Conservation (phyloP, 1,139 yeast species). For the Hyphopichia burtonii region DNA sequence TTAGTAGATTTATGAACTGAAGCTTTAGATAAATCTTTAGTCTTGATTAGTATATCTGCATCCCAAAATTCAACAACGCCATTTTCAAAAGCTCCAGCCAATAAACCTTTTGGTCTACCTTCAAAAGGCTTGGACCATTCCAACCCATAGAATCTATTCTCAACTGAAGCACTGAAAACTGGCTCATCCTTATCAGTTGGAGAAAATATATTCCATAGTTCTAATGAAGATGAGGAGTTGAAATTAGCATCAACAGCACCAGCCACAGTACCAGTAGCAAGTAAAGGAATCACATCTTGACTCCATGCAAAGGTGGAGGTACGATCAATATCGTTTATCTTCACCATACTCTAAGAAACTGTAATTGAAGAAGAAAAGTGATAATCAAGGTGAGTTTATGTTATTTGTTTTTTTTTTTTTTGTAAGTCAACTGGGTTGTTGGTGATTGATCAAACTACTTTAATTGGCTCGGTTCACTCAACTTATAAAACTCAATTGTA, state of each 20-base stretch:
- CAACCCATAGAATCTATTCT: constrained; percentile 68
- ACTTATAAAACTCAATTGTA: background rate
- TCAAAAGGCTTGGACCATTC: constrained; percentile 79
- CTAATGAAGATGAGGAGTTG: constrained; percentile 72
- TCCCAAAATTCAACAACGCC: constrained; percentile 83
- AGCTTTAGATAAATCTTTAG: constrained; percentile 42
- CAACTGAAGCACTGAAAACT: constrained; percentile 50
- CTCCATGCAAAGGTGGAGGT: constrained; percentile 98
- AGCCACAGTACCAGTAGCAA: constrained; percentile 91
- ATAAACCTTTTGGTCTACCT: constrained; percentile 52
- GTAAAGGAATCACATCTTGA: constrained; percentile 63
- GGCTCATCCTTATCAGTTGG: constrained; percentile 44
- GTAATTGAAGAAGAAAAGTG: constrained; percentile 4
- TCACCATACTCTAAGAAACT: no score
- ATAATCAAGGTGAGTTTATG: no score
- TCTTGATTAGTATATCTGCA: constrained; percentile 41
- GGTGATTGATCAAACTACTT: no score
- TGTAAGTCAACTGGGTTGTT: no score
- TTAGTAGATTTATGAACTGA: constrained; percentile 48
- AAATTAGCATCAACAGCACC: constrained; percentile 92
- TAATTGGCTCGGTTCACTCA: no score
- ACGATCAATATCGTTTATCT: constrained; percentile 76
- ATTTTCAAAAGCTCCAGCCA: constrained; percentile 89
- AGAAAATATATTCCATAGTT: constrained; percentile 73
- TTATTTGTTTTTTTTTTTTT: background rate